phyloP scores from a whole-genome alignment of 495 filamentous ascomycete species.

The Terfezia boudieri region DNA sequence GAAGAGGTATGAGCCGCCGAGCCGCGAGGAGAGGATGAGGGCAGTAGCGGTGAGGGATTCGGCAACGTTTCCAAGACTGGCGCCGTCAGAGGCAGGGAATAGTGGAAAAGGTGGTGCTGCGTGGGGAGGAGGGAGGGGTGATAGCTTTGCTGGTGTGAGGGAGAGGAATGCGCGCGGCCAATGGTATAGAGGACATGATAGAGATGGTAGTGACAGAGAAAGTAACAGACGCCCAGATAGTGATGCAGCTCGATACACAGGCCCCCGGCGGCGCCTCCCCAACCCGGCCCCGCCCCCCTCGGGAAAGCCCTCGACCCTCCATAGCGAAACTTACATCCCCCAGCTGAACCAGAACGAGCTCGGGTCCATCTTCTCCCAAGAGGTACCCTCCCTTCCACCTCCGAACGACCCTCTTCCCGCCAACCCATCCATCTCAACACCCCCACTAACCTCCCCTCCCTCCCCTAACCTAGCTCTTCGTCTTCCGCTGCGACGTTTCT shows the following conservation, averaged over 20 bases:
- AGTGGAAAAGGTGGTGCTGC: not conserved
- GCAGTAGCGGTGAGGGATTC: no score
- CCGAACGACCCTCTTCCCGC: not conserved
- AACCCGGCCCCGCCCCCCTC: not conserved
- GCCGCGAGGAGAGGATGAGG: no score
- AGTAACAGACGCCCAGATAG: no score
- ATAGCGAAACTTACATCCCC: slow-evolving; percentile 5
- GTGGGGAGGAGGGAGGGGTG: no score
- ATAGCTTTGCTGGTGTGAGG: no score
- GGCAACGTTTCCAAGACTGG: not conserved
- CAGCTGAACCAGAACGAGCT: slow-evolving; percentile 10
- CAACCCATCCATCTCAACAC: not conserved
- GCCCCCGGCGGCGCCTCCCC: not conserved
- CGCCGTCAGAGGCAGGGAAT: not conserved
- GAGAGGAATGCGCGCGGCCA: no score
- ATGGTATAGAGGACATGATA: no score
- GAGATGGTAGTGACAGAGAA: no score
- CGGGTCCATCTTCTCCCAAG: slow-evolving; percentile 14
- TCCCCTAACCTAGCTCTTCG: slow-evolving; percentile 10
- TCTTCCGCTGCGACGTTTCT: slow-evolving; percentile 17
- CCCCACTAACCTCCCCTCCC: not conserved
- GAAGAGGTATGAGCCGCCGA: no score
- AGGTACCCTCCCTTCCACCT: slow-evolving; percentile 3
- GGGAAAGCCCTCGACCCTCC: not conserved
- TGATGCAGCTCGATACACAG: not conserved